Conservation (phyloP, 108 stramenopile genomes). For the Nitzschia inconspicua region DNA sequence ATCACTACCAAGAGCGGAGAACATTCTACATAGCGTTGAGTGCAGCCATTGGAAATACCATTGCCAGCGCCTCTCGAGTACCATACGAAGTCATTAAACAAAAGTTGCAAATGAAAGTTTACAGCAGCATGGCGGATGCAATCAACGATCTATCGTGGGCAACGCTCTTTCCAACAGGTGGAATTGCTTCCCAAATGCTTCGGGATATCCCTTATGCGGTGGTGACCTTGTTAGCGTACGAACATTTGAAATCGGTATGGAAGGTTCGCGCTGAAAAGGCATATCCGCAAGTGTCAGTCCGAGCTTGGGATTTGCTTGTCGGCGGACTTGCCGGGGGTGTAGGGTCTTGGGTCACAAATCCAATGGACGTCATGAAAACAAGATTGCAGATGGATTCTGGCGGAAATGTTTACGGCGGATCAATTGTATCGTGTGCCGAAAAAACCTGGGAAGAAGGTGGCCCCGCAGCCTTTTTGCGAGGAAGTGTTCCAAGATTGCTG, state of each 20-base stretch:
- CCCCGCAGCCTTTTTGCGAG: conserved; percentile 75
- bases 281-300: conserved; percentile 12
- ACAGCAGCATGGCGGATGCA: conserved; percentile 65
- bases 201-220: conserved; percentile 97
- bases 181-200: conserved; percentile 85
- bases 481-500: conserved; percentile 85
- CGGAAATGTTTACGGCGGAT: conserved; percentile 56
- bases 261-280: conserved; percentile 17
- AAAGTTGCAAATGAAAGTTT: conserved; percentile 86
- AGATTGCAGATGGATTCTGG: conserved; percentile 71
- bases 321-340: conserved; percentile 91
- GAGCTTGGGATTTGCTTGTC: conserved; percentile 68
- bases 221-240: conserved; percentile 88
- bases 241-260: conserved; percentile 58
- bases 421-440: conserved; percentile 49
- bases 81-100: conserved; percentile 97
- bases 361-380: conserved; percentile 93
- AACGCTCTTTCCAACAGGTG: conserved; percentile 83
- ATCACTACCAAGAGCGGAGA: conserved; percentile 16
- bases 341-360: conserved; percentile 87
- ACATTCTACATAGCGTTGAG: conserved; percentile 60
- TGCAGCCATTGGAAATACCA: conserved; percentile 88
- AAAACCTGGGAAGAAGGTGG: conserved; percentile 69
- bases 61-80: conserved; percentile 89
- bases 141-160: conserved; percentile 52